Evolutionary conservation across 129 eudicot genomes (phyloP).

Genomic region (Tagetes erecta): DNA sequence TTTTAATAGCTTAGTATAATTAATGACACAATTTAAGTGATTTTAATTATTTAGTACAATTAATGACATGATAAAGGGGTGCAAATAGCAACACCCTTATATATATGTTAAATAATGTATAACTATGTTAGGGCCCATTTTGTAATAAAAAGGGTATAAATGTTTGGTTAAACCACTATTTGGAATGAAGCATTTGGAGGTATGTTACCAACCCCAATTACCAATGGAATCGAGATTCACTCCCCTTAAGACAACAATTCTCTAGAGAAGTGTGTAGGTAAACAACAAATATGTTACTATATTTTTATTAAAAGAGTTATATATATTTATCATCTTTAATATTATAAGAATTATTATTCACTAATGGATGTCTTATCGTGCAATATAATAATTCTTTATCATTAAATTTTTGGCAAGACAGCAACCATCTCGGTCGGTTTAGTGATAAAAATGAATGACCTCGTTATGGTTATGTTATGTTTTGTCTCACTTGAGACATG

Average conservation of each 20-base stretch:
- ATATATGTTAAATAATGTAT: background rate
- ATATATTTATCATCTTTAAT: background rate
- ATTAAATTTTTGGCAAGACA: no score
- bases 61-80: no score
- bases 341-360: background rate
- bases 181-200: constrained; percentile 38
- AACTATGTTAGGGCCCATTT: background rate
- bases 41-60: no score
- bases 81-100: background rate
- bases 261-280: constrained; percentile 17
- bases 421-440: no score
- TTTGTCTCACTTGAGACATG: no score
- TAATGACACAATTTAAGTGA: no score
- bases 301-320: constrained; percentile 1
- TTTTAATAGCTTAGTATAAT: background rate
- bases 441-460: no score
- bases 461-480: no score
- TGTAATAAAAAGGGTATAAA: constrained; percentile 28
- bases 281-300: constrained; percentile 16
- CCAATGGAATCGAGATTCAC: constrained; percentile 28
- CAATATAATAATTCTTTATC: no score
- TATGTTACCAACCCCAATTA: constrained; percentile 30
- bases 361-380: background rate
- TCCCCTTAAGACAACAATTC: constrained; percentile 30
- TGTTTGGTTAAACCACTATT: constrained; percentile 43